Conservation (phyloP, 371 early-diverging fungal species). For the Smittium mucronatum region DNA sequence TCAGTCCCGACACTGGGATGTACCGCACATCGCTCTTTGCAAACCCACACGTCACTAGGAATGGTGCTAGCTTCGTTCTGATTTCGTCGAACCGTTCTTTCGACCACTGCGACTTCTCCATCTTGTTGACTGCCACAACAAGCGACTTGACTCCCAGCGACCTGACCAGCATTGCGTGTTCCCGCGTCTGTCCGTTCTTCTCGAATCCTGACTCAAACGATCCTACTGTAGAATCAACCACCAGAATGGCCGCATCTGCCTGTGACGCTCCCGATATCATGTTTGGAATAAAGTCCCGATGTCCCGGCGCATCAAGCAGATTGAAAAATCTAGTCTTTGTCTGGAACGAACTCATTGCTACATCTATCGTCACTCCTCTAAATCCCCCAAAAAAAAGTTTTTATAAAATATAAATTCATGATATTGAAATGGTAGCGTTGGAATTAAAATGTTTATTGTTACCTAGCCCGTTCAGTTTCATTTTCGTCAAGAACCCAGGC, state of each 20-base stretch:
- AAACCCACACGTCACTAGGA: slow-evolving; percentile 62
- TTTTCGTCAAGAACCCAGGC: slow-evolving; percentile 96
- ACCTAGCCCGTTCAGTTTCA: slow-evolving; percentile 76
- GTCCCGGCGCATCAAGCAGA: slow-evolving; percentile 96
- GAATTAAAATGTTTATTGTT: slow-evolving; percentile 6
- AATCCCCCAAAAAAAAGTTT: slow-evolving; percentile 7
- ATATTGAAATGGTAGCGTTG: background rate
- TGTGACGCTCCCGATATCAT: slow-evolving; percentile 98
- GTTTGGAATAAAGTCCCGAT: slow-evolving; percentile 97
- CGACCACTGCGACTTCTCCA: slow-evolving; percentile 75
- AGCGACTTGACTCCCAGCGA: slow-evolving; percentile 79
- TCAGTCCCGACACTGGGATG: slow-evolving; percentile 80
- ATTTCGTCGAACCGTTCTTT: slow-evolving; percentile 63
- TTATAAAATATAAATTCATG: background rate
- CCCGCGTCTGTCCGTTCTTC: slow-evolving; percentile 92
- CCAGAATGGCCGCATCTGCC: slow-evolving; percentile 92
- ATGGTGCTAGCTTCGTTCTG: slow-evolving; percentile 41
- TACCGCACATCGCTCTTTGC: slow-evolving; percentile 49
- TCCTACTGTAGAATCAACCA: slow-evolving; percentile 80
- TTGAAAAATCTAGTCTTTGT: slow-evolving; percentile 68
- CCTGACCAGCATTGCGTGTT: slow-evolving; percentile 81
- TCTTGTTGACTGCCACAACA: slow-evolving; percentile 84
- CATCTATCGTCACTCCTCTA: slow-evolving; percentile 95
- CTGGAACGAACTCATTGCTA: slow-evolving; percentile 82
- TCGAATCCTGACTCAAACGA: slow-evolving; percentile 98